Evolutionary conservation across 169 alveolate genomes (phyloP), one percentile per base, ranked within the genome.

Genomic region (Hammondia hammondi): DNA sequence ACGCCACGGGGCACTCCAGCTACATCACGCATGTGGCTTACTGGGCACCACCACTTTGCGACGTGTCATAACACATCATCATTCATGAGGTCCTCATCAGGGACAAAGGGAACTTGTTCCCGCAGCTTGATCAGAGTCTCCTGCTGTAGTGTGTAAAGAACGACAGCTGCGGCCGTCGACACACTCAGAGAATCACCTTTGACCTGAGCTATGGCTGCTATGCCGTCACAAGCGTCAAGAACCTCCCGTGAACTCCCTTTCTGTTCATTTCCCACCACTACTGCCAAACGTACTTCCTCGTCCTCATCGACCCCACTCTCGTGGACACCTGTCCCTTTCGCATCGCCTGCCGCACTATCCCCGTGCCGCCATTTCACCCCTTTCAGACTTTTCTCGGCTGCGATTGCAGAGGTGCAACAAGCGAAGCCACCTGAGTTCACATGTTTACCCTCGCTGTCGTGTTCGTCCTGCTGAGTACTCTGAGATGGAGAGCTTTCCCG

Each of bases 191-290:
- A 48, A 71, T 85, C 91, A 14, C 91, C 91, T 45, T n/a, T 32
- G 24, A 56, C 73, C 91, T 85, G 91, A n/a, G 91, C 72, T n/a
- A 85, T 85, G 37, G 72, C 45, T 46, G 67, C 91, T 39, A 46
- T 35, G 43, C 73, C 77, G 14, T 43, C 45, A 35, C 91, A 85
- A 3, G 73, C 91, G 19, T 43, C 72, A 17, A 85, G 91, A 24
- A 46, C 77, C 24, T 43, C 91, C 72, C 46, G 72, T 35, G 91
- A 46, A 43, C 72, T 27, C 7, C 91, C 91, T 27, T 29, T 52
- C 45, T 85, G 29, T 56, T 85, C 91, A 37, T 85, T 85, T 19
- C 91, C 91, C 72, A 85, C 77, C 48, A 85, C 72, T 9, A 48
- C 46, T 3, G 91, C 91, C 91, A 70, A 85, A 27, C 45, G 9